Base-by-base conservation (phyloP, 768 basidiomycete species). In the Termitomyces sp. region DNA sequence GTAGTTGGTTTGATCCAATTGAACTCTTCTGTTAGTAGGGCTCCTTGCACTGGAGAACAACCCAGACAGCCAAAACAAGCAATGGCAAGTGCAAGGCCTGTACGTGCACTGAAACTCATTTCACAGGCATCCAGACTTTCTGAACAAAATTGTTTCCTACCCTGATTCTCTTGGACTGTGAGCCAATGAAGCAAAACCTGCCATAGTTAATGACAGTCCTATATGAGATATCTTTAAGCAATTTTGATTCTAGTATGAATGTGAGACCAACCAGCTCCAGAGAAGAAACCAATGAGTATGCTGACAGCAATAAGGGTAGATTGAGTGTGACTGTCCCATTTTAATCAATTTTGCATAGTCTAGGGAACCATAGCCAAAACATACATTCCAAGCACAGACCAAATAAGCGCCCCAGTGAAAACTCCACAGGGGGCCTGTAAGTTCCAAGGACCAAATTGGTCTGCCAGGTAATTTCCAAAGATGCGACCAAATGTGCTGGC, bases 11-110 rank as follows among this genome's bases (percentile, higher is more conserved):
- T 59, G 11, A 63, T 65, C 72, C 72, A 76, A 1, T 57, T 21
- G 46, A 67, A 71, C 3, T 67, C 57, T 4, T 54, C 17, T 4
- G 67, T 66, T 6, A 75, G 64, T 23, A 75, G 63, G 3, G 67
- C 71, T 21, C 73, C 68, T 61, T 77, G 73, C 6, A 73, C 56
- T 8, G 74, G 66, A n/a, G 64, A 67, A 21, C 71, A 70, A n/a
- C 67, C 65, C 44, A 75, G 67, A 37, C 58, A 49, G 3, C 66
- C 70, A 40, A 75, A 59, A 59, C 73, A 72, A 35, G 60, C 67
- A 41, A 70, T 60, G 4, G 70, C 65, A 17, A 75, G 58, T 4
- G 70, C 66, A 5, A 75, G 61, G 26, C 75, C 72, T 14, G 69
- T 64, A 12, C 74, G 70, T 38, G 70, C 71, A 31, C 75, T 75